These are phyloP conservation scores for Kodamaea kaohsiungensis DNA, from an alignment of 805 yeast species.

Conservation along the genomic window DNA sequence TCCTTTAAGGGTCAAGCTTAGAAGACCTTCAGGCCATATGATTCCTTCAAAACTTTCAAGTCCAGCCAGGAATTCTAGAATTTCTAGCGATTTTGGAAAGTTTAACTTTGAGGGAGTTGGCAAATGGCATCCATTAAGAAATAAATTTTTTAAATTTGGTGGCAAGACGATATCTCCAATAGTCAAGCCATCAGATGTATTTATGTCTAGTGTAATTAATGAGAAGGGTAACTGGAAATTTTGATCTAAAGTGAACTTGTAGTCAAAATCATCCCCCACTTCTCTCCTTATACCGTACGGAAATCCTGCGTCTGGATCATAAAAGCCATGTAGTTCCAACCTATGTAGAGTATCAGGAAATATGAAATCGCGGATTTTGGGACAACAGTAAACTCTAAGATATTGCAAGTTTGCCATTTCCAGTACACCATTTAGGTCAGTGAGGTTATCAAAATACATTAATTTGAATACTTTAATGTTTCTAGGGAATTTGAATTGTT, in stretches of 20 bases:
- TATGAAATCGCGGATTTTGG: neutral
- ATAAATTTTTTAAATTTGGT: too few relatives aligned
- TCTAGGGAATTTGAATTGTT: neutral
- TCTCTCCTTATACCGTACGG: neutral
- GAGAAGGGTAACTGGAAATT: too few relatives aligned
- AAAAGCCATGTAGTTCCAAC: too few relatives aligned
- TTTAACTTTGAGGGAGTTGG: too few relatives aligned
- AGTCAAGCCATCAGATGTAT: too few relatives aligned
- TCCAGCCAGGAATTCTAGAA: too few relatives aligned
- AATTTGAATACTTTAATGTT: neutral
- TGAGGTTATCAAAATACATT: neutral
- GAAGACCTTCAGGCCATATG: neutral
- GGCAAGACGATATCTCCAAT: too few relatives aligned
- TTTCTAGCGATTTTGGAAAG: neutral
- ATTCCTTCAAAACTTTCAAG: neutral
- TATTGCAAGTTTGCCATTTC: neutral
- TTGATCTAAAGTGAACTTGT: too few relatives aligned
- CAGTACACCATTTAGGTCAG: neutral
- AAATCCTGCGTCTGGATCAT: too few relatives aligned
- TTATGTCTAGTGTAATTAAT: too few relatives aligned
- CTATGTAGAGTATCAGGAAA: neutral
- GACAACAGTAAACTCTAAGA: neutral
- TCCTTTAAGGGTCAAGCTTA: neutral
- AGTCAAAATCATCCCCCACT: neutral
- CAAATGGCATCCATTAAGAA: too few relatives aligned